A percentile compares a stretch with the other conserved stretches of the same genome.
Conservation (phyloP, 768 basidiomycete genomes). For the Macrolepiota fuliginosa region DNA sequence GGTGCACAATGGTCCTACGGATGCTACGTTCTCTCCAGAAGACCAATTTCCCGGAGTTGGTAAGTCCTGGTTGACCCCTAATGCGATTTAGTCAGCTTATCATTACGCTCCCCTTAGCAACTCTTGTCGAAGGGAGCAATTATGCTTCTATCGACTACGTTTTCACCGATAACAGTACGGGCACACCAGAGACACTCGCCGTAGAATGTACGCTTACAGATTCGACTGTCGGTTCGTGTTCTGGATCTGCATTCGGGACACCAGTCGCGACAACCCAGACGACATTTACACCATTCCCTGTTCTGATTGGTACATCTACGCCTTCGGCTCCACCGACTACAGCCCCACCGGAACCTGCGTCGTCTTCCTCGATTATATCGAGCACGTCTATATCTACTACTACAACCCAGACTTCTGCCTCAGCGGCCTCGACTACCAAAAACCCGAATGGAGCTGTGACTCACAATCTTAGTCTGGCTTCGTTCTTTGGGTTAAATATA, state of each 20-base stretch:
- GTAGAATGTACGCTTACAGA: neutral
- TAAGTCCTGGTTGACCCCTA: neutral
- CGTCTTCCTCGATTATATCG: neutral
- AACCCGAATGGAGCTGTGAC: neutral
- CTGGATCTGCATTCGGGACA: slow-evolving; percentile 1
- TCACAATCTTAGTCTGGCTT: neutral
- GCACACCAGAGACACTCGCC: neutral
- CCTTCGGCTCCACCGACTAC: neutral
- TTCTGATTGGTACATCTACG: neutral
- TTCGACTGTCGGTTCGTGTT: neutral
- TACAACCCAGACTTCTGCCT: neutral
- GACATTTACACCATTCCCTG: slow-evolving; percentile 2
- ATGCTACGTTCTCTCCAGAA: neutral
- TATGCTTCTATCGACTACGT: neutral
- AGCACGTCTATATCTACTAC: neutral
- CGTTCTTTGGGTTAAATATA: neutral
- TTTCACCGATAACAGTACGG: neutral
- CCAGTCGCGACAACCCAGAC: neutral
- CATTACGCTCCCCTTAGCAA: neutral
- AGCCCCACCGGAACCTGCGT: neutral
- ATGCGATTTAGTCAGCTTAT: neutral
- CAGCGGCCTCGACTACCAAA: neutral
- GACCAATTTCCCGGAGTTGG: slow-evolving; percentile 4
- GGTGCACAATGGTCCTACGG: slow-evolving; percentile 12
- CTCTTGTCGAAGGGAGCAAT: neutral